Conservation (phyloP, 2,329 filamentous ascomycete species). For the Pyrenophora seminiperda region DNA sequence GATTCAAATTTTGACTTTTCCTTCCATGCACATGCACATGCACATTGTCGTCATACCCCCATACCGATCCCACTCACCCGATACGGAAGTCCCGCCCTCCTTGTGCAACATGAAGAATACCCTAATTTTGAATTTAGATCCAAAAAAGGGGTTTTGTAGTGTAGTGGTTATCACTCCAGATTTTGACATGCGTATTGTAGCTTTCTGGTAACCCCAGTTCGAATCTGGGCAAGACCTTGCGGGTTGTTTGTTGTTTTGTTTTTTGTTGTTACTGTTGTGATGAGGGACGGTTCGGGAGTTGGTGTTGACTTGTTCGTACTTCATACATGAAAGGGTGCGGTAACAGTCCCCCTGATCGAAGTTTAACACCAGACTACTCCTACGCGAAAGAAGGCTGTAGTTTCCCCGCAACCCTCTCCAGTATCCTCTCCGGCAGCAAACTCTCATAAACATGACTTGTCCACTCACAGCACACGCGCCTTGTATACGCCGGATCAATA, state of each 20-base stretch:
- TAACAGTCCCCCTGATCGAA: neutral
- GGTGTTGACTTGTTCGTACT: too few species aligned
- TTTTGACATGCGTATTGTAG: conserved; percentile 18
- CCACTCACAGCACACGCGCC: conserved; percentile 62
- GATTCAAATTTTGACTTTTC: too few species aligned
- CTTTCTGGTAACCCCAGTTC: conserved; percentile 30
- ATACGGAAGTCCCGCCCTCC: too few species aligned
- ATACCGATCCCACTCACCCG: too few species aligned
- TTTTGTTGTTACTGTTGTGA: neutral
- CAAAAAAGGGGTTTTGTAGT: neutral
- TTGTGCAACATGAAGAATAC: too few species aligned
- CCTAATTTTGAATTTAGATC: neutral
- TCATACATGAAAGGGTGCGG: neutral
- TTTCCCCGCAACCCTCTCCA: conserved; percentile 49
- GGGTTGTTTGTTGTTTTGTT: neutral
- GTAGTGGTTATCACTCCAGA: conserved; percentile 26
- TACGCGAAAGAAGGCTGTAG: conserved; percentile 43
- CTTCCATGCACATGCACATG: too few species aligned
- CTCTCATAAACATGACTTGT: conserved; percentile 60
- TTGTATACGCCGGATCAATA: conserved; percentile 65
- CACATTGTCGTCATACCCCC: too few species aligned
- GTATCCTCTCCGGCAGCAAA: conserved; percentile 57
- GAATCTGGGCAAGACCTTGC: conserved; percentile 5
- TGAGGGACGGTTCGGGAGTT: too few species aligned
- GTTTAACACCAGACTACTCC: too few species aligned